Evolutionary conservation across 108 stramenopile genomes (phyloP).

Genomic region (Cyclotella atomus): DNA sequence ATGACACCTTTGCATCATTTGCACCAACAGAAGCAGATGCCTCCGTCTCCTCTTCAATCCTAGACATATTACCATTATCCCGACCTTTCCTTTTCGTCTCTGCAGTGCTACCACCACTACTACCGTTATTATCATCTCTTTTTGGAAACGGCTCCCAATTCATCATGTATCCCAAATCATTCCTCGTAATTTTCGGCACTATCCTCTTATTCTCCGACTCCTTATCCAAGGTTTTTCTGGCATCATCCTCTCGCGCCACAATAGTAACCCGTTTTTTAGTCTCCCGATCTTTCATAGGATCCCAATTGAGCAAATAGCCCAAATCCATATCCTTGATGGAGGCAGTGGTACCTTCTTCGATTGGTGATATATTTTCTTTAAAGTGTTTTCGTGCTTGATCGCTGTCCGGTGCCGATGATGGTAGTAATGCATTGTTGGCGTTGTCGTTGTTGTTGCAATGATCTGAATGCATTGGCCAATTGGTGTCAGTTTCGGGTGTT

Average conservation of each 20-base stretch:
- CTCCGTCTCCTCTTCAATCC: conserved; percentile 43
- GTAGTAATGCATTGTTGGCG: too few relatives aligned
- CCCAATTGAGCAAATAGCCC: conserved; percentile 85
- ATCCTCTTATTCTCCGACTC: neutral
- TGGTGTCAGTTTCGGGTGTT: neutral
- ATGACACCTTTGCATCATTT: neutral
- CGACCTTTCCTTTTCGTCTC: neutral
- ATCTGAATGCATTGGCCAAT: neutral
- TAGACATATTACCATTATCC: conserved; percentile 36
- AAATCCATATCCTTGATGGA: conserved; percentile 67
- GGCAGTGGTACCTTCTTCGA: conserved; percentile 26
- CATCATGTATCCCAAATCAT: conserved; percentile 89
- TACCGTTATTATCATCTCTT: conserved; percentile 12
- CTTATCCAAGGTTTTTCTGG: conserved; percentile 6
- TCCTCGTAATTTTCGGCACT: conserved; percentile 60
- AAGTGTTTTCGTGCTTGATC: conserved; percentile 22
- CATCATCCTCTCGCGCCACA: neutral
- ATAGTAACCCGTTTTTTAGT: conserved; percentile 27
- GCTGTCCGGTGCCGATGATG: conserved; percentile 13
- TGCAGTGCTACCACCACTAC: neutral
- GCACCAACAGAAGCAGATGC: neutral
- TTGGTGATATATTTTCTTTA: conserved; percentile 47
- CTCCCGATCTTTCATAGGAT: conserved; percentile 44
- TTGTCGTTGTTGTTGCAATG: neutral
- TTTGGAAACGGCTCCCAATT: conserved; percentile 78